These are phyloP conservation scores for Gryganskiella cystojenkinii DNA, from an alignment of 192 early-diverging fungal genomes.

Conservation along the genomic window DNA sequence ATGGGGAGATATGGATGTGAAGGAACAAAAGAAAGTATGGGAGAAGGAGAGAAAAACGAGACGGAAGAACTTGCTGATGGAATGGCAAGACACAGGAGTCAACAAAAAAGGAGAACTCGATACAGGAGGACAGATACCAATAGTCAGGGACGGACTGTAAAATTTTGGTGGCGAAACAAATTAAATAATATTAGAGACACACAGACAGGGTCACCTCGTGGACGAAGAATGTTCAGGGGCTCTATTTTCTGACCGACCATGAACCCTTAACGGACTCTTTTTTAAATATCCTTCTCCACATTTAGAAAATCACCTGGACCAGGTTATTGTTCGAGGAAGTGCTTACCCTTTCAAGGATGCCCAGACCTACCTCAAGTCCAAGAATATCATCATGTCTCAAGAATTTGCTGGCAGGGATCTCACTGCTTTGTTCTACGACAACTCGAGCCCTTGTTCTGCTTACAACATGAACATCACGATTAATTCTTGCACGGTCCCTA, in stretches of 20 bases:
- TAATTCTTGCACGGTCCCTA: slow-evolving; percentile 11
- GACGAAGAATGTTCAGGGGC: too few species aligned
- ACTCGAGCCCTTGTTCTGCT: slow-evolving; percentile 11
- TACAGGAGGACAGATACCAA: too few species aligned
- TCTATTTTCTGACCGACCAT: too few species aligned
- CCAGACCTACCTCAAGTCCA: slow-evolving; percentile 9
- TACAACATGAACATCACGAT: slow-evolving; percentile 17
- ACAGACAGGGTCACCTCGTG: too few species aligned
- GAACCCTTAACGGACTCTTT: neutral
- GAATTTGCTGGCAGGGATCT: slow-evolving; percentile 31
- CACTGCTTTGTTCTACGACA: slow-evolving; percentile 29
- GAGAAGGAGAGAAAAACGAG: too few species aligned
- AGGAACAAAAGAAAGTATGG: neutral
- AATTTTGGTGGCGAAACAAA: too few species aligned
- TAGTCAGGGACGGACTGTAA: too few species aligned
- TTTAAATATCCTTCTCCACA: neutral
- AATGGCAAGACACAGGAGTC: too few species aligned
- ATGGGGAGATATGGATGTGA: neutral
- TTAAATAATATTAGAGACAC: neutral
- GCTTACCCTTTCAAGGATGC: slow-evolving; percentile 16
- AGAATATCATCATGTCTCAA: slow-evolving; percentile 12
- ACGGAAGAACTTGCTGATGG: too few species aligned
- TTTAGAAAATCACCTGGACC: slow-evolving; percentile 27
- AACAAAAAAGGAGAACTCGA: too few species aligned
- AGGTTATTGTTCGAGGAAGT: slow-evolving; percentile 23